These are phyloP conservation scores for Phaeosphaeria sp. DNA, from an alignment of 2,329 filamentous ascomycete genomes.

Conservation along the genomic window DNA sequence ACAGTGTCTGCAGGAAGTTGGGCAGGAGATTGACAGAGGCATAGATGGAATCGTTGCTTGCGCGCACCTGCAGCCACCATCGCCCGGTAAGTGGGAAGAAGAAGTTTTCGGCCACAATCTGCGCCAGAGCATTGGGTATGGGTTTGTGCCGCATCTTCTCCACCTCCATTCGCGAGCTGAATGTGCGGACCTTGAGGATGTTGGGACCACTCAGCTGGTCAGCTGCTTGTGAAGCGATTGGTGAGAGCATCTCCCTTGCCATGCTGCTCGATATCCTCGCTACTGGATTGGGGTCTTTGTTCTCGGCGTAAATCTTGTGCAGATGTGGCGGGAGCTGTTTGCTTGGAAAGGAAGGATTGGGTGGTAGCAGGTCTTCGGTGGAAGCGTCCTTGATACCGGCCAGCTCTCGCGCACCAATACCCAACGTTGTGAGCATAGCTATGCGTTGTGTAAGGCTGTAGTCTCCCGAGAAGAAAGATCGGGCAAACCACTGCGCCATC, in stretches of 20 bases:
- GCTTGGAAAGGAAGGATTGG: conserved; percentile 71
- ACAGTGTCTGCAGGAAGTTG: conserved; percentile 85
- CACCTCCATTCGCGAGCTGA: conserved; percentile 77
- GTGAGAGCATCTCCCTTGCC: conserved; percentile 76
- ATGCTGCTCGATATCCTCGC: conserved; percentile 72
- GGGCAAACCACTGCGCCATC: conserved; percentile 85
- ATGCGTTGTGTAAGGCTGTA: conserved; percentile 87
- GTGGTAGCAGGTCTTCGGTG: conserved; percentile 53
- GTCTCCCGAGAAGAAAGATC: conserved; percentile 89
- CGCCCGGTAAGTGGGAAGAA: conserved; percentile 87
- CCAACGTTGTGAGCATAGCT: conserved; percentile 80
- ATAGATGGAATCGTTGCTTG: conserved; percentile 63
- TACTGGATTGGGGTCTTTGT: conserved; percentile 62
- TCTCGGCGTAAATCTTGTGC: conserved; percentile 70
- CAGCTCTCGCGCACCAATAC: conserved; percentile 82
- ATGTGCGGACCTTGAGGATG: conserved; percentile 86
- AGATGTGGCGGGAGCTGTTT: conserved; percentile 78
- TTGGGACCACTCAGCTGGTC: conserved; percentile 81
- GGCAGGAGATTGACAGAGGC: conserved; percentile 78
- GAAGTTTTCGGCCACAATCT: conserved; percentile 76
- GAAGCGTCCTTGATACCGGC: conserved; percentile 73
- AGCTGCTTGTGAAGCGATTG: conserved; percentile 81
- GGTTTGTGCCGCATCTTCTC: conserved; percentile 66
- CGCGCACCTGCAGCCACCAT: conserved; percentile 72
- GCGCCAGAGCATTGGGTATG: conserved; percentile 79